Base-by-base conservation (phyloP, 805 yeast genomes). In the Myxozyma kluyveri region DNA sequence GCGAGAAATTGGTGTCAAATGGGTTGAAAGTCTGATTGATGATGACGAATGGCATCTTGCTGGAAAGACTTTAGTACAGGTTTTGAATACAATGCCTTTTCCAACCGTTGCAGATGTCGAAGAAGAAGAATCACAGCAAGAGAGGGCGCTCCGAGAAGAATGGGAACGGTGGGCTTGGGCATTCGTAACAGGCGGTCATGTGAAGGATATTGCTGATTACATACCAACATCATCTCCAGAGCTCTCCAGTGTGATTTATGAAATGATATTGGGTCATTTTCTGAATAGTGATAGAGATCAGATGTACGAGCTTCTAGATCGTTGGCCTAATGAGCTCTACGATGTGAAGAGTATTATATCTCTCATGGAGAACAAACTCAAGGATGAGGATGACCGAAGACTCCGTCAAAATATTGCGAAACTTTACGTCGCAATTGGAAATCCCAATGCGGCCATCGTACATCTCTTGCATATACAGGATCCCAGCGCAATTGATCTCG, bases 141-240 rank as follows among this genome's bases (percentile, higher is more conserved):
- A 53, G 21, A 55, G 60, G 39, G 42, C 58, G 7, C 53, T 69
- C 1, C 44, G 65, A 22, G 65, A 68, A 3, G 75, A 81, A 52
- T 89, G 97, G 96, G 77, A 77, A 37, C 70, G 69, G 23, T 83
- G 88, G 83, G 67, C 83, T 2, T 66, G 69, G 55, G 75, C 72
- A 12, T 84, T 82, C 57, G 67, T 81, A 1, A 71, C 77, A 2
- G 67, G 76, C 1, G 73, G 70, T 2, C 77, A 81, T 45, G 67
- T 75, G 6, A 68, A 66, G 2, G 69, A 66, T 5, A 66, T 87
- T 29, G 81, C 83, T 0, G 69, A 72, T 0, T 66, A 73, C 1
- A 64, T 93, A 3, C 98, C 99, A 65, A 70, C 23, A 61, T 75
- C 0, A 64, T 68, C 19, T 59, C 79, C 38, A 67, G 70, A 31